Base-by-base conservation (phyloP, 2,329 filamentous ascomycete genomes). In the Colletotrichum sp. region DNA sequence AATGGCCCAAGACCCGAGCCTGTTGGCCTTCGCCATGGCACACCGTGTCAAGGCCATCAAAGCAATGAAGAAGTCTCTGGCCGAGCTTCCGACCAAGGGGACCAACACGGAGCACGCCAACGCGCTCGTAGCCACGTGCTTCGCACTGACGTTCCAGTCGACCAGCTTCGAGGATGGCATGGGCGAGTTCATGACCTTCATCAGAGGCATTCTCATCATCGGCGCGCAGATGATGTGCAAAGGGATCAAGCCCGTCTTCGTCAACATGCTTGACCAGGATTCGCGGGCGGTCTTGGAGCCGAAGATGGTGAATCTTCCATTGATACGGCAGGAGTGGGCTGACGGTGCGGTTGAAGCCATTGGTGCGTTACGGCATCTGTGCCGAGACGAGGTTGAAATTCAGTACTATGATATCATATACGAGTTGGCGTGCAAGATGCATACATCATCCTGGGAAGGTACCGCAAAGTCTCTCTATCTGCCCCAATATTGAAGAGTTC, bases 41-140 rank as follows among this genome's bases (percentile, higher is more conserved):
- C 93, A 94, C 81, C 91, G 93, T 25, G 85, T 93, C 68, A 90
- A 93, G 74, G 92, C 93, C 8, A 91, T 94, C 79, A 89, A 88
- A 75, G 88, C 90, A 8, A 90, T 93, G 78, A 92, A 93, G 81
- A 88, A 88, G 77, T 86, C 88, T 1, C 83, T 93, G 4, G 81
- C 84, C 13, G 85, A 87, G 63, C 83, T 85, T 6, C 80, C 88
- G 25, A 84, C 80, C 65, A 80, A 82, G 6, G 83, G 82, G 34
- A 85, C 85, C 6, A 84, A 84, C 1, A 86, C 86, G 65, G 89
- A 90, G 72, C 89, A 92, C 79, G 88, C 89, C 67, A 92, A 92
- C 78, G 90, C 91, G 8, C 85, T 92, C 59, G 84, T 92, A 68
- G 91, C 90, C 3, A 89, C 91, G 4, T 92, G 90, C 80, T 91